phyloP scores from a whole-genome alignment of 768 basidiomycete species.

The Tulasnella sp. region DNA sequence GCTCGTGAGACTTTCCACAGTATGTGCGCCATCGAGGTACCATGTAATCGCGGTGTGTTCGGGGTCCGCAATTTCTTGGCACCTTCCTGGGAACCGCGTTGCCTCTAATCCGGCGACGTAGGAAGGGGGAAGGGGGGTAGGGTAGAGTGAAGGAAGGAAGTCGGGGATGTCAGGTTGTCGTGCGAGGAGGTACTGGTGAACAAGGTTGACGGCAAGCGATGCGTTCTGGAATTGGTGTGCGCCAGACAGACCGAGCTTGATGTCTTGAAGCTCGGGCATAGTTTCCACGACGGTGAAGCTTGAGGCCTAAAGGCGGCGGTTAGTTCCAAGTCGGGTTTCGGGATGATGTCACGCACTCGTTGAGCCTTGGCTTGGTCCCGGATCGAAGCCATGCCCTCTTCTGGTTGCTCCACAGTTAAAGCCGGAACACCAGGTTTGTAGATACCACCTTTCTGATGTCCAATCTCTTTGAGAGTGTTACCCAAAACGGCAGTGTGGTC shows the following conservation, averaged over 20 bases:
- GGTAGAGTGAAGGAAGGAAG: slow-evolving; percentile 18
- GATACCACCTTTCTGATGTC: slow-evolving; percentile 93
- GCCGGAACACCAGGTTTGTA: slow-evolving; percentile 89
- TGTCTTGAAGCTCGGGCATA: slow-evolving; percentile 41
- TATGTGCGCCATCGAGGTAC: slow-evolving; percentile 96
- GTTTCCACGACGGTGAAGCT: slow-evolving; percentile 56
- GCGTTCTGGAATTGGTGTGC: slow-evolving; percentile 84
- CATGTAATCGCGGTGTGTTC: slow-evolving; percentile 49
- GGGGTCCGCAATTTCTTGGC: slow-evolving; percentile 72
- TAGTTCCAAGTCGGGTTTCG: neutral
- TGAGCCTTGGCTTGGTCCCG: slow-evolving; percentile 54
- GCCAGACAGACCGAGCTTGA: slow-evolving; percentile 78
- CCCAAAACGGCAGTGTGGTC: slow-evolving; percentile 88
- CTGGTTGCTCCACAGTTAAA: slow-evolving; percentile 68
- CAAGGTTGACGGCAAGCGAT: slow-evolving; percentile 68
- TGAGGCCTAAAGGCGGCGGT: slow-evolving; percentile 43
- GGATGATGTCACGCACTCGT: slow-evolving; percentile 39
- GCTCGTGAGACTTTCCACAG: slow-evolving; percentile 76
- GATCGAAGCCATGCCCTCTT: slow-evolving; percentile 61
- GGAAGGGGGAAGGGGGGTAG: slow-evolving; percentile 38
- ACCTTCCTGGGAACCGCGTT: slow-evolving; percentile 89
- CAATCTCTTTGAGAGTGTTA: slow-evolving; percentile 80
- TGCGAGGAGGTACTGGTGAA: slow-evolving; percentile 50
- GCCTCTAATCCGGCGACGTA: slow-evolving; percentile 57
- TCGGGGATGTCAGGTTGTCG: neutral